These are phyloP conservation scores for Rhododendron williamsianum DNA, from an alignment of 148 eudicot genomes.

Conservation along the genomic window DNA sequence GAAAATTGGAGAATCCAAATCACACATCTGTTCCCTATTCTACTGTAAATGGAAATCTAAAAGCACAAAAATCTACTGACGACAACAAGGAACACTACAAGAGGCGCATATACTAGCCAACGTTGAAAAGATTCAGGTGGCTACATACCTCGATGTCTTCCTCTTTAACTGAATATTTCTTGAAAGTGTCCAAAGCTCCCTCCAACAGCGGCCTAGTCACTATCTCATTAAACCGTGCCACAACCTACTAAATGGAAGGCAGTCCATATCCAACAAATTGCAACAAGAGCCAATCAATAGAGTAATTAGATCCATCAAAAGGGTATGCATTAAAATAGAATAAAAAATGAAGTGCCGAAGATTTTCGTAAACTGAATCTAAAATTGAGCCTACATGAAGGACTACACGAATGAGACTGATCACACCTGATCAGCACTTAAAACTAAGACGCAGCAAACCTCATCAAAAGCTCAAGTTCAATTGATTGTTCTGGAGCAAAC, in stretches of 20 bases:
- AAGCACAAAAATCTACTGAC: not conserved
- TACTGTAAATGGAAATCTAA: not conserved
- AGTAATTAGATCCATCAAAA: not conserved
- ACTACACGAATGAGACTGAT: too few species aligned
- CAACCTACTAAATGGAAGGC: slow-evolving; percentile 52
- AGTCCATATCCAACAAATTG: not conserved
- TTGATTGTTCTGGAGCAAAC: not conserved
- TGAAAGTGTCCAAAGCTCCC: slow-evolving; percentile 91
- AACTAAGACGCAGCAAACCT: not conserved
- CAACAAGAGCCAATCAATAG: not conserved
- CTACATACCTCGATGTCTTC: slow-evolving; percentile 81
- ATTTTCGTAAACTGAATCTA: not conserved
- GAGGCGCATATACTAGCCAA: not conserved
- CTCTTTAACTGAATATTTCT: slow-evolving; percentile 66
- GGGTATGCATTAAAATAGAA: not conserved
- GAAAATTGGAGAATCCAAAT: not conserved
- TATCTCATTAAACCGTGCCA: slow-evolving; percentile 91
- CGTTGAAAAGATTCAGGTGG: not conserved
- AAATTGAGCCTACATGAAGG: not conserved
- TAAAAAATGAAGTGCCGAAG: not conserved
- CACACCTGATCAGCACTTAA: too few species aligned
- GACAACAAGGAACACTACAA: not conserved
- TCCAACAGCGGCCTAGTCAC: slow-evolving; percentile 80
- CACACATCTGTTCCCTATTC: not conserved
- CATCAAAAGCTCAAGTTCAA: not conserved